Evolutionary conservation across 139 green algal genomes (phyloP).

Genomic region (Chlorella vulgaris): DNA sequence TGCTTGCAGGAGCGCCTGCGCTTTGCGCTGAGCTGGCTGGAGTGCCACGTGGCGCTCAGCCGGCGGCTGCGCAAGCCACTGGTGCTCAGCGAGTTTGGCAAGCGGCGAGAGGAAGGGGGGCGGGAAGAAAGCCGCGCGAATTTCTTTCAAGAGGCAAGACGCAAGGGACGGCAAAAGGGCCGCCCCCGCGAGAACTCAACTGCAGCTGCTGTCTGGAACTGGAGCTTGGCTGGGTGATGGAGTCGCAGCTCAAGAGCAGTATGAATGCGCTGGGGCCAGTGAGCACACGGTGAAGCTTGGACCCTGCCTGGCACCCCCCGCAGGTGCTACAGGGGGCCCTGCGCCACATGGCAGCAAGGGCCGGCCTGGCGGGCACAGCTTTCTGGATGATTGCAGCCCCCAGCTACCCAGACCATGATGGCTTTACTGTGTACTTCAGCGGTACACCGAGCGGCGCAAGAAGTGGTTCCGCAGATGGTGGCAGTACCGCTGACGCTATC

Average conservation of each 20-base stretch:
- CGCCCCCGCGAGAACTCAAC: too few species aligned
- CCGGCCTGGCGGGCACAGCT: conserved; percentile 35
- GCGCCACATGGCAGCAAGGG: conserved; percentile 24
- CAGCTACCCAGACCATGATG: conserved; percentile 70
- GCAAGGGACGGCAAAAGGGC: too few species aligned
- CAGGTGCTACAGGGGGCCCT: conserved; percentile 23
- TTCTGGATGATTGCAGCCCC: conserved; percentile 60
- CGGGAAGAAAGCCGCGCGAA: not conserved
- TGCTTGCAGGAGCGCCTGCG: conserved; percentile 14
- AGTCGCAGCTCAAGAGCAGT: too few species aligned
- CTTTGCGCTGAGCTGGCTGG: conserved; percentile 26
- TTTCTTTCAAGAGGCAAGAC: not conserved
- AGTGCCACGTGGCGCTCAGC: conserved; percentile 21
- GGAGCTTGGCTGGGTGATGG: too few species aligned
- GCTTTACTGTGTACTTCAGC: conserved; percentile 62
- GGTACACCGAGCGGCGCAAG: not conserved
- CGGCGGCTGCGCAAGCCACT: conserved; percentile 63
- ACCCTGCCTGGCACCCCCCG: too few species aligned
- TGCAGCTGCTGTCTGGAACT: too few species aligned
- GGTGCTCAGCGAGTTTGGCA: conserved; percentile 68
- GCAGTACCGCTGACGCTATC: conserved; percentile 12
- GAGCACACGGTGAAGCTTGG: too few species aligned
- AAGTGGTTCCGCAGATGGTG: not conserved
- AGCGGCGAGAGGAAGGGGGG: conserved; percentile 5
- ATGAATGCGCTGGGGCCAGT: too few species aligned